Base-by-base conservation (phyloP, 768 basidiomycete species). In the Hydnomerulius pinastri region DNA sequence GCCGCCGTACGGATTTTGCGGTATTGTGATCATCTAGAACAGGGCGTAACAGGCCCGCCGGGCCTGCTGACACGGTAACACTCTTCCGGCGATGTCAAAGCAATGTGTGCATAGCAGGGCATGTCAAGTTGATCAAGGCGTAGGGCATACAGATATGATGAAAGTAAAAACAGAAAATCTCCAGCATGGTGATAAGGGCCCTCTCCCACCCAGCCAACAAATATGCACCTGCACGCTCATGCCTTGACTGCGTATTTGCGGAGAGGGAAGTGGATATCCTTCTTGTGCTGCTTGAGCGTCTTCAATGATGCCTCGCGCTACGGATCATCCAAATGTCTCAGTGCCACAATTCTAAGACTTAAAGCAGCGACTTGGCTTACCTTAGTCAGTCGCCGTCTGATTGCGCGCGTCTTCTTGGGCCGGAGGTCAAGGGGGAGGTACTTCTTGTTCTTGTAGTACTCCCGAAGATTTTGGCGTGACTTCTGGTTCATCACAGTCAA, bases 401-500 rank as follows among this genome's bases (percentile, higher is more conserved):
- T 98, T 35, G 97, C 97, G 62, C 97, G 89, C 56, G 97, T 99
- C 86, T 88, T 95, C 88, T 98, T 99, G 58, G 85, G 73, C 59
- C 97, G 91, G 68, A 99, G 88, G 80, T 99, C 97, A 60, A 98
- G 92, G 56, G 97, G 97, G 58, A 91, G 77, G 77, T 90, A 91
- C 70, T 92, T 95, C 85, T 96, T 96, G 72, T 79, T 76, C 82
- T 96, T 96, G 90, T 98, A 98, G 80, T 86, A 93, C 73, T 98
- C 95, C 48, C 92, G 91, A 60, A 97, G 85, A 76, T 94, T 93
- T 78, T 93, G 89, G 61, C 96, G 91, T 61, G 87, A 86, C 77
- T 99, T 99, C 72, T 92, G 90, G 87, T 97, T 98, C 81, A 89
- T 96, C 64, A 98, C 94, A 37, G 97, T 99, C 76, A 98, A 73